Evolutionary conservation across 768 basidiomycete species (phyloP).

Genomic region (Exidia glandulosa): DNA sequence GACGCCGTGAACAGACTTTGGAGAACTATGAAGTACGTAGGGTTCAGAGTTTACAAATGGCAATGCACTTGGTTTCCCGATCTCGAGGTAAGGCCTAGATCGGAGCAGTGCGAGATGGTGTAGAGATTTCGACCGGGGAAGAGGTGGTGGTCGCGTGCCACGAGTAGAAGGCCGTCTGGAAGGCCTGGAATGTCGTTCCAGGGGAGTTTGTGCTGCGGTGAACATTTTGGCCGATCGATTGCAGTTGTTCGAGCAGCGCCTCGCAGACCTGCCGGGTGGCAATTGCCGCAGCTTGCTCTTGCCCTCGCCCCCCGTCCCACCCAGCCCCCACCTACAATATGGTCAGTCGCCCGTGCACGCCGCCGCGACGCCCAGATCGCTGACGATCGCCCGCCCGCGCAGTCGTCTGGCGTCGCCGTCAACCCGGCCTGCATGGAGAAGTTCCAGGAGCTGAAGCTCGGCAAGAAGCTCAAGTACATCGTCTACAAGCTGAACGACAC

Average conservation of each 20-base stretch:
- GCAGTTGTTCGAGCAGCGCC: not conserved
- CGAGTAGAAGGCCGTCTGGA: too few species aligned
- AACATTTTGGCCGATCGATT: not conserved
- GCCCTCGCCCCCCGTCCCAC: not conserved
- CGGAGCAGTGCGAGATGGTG: too few species aligned
- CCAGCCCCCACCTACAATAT: not conserved
- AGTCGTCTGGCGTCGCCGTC: constrained; percentile 62
- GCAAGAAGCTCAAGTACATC: constrained; percentile 74
- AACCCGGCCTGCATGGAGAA: constrained; percentile 40
- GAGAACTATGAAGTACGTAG: too few species aligned
- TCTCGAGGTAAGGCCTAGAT: too few species aligned
- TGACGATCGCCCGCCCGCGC: not conserved
- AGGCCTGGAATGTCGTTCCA: too few species aligned
- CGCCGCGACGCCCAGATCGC: not conserved
- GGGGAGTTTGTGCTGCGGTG: too few species aligned
- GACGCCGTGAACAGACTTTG: too few species aligned
- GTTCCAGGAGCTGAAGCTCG: constrained; percentile 65
- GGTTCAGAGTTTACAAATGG: too few species aligned
- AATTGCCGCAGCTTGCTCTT: not conserved
- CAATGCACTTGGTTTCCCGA: too few species aligned
- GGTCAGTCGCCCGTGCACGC: not conserved
- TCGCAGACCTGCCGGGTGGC: not conserved
- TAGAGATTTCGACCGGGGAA: too few species aligned
- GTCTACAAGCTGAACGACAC: constrained; percentile 55
- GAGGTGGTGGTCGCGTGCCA: too few species aligned